A percentile compares a stretch with the other conserved stretches of the same genome.
These are phyloP conservation scores for Phytophthora ramorum DNA, from an alignment of 352 stramenopile species.

Conservation along the genomic window DNA sequence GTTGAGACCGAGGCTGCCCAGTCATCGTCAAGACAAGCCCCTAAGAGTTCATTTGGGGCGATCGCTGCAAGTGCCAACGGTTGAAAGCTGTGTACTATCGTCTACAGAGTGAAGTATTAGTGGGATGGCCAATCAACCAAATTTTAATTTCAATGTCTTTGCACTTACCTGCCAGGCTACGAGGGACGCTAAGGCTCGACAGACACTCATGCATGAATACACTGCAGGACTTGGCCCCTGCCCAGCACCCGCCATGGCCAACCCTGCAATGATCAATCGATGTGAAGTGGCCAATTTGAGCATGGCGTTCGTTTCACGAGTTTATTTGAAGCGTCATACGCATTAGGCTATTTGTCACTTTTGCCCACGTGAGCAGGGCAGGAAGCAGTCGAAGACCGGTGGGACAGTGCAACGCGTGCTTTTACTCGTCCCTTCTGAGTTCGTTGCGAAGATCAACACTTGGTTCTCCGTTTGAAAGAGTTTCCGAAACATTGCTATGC, in stretches of 20 bases:
- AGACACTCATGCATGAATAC: neutral
- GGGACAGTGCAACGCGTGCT: too few species aligned
- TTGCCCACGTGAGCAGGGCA: neutral
- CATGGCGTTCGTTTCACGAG: conserved; percentile 13
- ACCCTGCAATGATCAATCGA: neutral
- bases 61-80: conserved; percentile 16
- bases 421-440: too few species aligned
- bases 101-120: conserved; percentile 1
- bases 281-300: neutral
- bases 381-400: too few species aligned
- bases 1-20: conserved; percentile 39
- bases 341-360: too few species aligned
- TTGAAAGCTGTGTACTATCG: neutral
- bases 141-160: neutral
- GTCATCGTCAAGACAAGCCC: conserved; percentile 45
- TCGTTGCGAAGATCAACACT: too few species aligned
- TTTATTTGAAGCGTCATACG: neutral
- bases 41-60: conserved; percentile 49
- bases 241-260: neutral
- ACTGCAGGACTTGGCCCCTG: neutral
- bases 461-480: too few species aligned
- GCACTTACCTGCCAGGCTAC: conserved; percentile 23
- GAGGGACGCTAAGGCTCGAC: conserved; percentile 3
- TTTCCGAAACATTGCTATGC: too few species aligned
- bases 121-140: neutral